Evolutionary conservation across 768 basidiomycete genomes (phyloP).

Genomic region (Boletus sp.): DNA sequence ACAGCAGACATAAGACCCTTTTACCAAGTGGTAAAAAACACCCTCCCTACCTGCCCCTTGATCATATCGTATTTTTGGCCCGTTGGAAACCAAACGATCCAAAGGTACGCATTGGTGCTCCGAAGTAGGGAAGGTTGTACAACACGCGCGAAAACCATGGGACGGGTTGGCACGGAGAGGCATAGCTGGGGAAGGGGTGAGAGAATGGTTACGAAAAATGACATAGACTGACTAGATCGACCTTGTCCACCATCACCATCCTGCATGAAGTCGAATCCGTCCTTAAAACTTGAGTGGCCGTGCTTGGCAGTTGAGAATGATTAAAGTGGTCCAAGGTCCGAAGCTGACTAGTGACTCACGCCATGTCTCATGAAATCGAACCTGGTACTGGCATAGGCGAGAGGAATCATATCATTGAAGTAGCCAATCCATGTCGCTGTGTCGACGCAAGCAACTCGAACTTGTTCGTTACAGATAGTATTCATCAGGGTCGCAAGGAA

Average conservation of each 20-base stretch:
- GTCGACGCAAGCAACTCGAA: slow-evolving; percentile 5
- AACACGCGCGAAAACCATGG: slow-evolving; percentile 27
- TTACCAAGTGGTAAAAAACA: slow-evolving; percentile 45
- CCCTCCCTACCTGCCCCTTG: slow-evolving; percentile 22
- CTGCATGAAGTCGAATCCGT: slow-evolving; percentile 37
- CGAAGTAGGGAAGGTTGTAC: slow-evolving; percentile 30
- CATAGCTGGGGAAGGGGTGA: slow-evolving; percentile 13
- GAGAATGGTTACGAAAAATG: background rate
- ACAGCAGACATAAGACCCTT: background rate
- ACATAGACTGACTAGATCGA: slow-evolving; percentile 26
- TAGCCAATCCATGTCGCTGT: slow-evolving; percentile 20
- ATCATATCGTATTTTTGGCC: slow-evolving; percentile 20
- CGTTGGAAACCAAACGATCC: slow-evolving; percentile 27
- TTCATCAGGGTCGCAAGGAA: slow-evolving; percentile 19
- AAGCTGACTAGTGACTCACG: slow-evolving; percentile 21
- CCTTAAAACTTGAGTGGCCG: slow-evolving; percentile 32
- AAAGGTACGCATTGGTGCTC: slow-evolving; percentile 26
- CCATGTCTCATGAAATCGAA: slow-evolving; percentile 30
- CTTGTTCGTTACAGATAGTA: slow-evolving; percentile 12
- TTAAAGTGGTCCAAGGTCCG: background rate
- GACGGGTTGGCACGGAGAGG: slow-evolving; percentile 11
- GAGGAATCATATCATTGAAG: slow-evolving; percentile 6
- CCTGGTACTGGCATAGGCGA: slow-evolving; percentile 5
- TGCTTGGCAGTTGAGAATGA: background rate
- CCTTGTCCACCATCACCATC: slow-evolving; percentile 32